phyloP scores from a whole-genome alignment of 805 yeast genomes.

The Kurtzmaniella cleridarum region DNA sequence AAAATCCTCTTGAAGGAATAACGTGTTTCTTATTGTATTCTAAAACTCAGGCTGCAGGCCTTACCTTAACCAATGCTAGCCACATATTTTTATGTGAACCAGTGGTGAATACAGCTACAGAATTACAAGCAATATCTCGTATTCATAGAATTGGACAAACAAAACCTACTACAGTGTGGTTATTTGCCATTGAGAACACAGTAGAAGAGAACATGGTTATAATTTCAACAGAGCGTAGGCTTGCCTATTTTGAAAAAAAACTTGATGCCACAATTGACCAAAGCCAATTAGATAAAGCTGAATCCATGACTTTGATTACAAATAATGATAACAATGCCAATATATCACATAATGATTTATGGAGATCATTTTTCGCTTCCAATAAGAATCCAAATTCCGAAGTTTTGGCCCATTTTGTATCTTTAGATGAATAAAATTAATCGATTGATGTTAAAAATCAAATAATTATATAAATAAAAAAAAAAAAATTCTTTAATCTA shows the following conservation, averaged over 20 bases:
- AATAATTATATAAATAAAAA: too few species aligned
- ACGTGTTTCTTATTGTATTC: slow-evolving; percentile 87
- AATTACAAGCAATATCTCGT: slow-evolving; percentile 86
- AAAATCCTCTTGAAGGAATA: slow-evolving; percentile 47
- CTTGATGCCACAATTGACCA: slow-evolving; percentile 21
- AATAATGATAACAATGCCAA: slow-evolving; percentile 49
- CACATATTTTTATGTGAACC: slow-evolving; percentile 94
- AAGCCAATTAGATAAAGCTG: slow-evolving; percentile 36
- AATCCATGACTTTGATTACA: slow-evolving; percentile 46
- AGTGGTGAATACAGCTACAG: slow-evolving; percentile 78
- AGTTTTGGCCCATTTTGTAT: too few species aligned
- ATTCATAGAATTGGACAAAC: slow-evolving; percentile 91
- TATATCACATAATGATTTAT: slow-evolving; percentile 52
- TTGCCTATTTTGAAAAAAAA: slow-evolving; percentile 32
- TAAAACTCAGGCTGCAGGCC: slow-evolving; percentile 82
- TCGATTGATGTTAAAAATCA: too few species aligned
- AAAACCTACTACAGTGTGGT: slow-evolving; percentile 82
- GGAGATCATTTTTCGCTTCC: slow-evolving; percentile 51
- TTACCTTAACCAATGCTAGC: slow-evolving; percentile 86
- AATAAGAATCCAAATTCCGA: too few species aligned
- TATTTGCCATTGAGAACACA: slow-evolving; percentile 75
- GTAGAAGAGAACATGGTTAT: slow-evolving; percentile 85
- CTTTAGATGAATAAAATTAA: too few species aligned
- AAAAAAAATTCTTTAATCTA: too few species aligned
- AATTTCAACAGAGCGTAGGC: slow-evolving; percentile 58